Base-by-base conservation (phyloP, 352 stramenopile genomes). In the Pythium dissimile region DNA sequence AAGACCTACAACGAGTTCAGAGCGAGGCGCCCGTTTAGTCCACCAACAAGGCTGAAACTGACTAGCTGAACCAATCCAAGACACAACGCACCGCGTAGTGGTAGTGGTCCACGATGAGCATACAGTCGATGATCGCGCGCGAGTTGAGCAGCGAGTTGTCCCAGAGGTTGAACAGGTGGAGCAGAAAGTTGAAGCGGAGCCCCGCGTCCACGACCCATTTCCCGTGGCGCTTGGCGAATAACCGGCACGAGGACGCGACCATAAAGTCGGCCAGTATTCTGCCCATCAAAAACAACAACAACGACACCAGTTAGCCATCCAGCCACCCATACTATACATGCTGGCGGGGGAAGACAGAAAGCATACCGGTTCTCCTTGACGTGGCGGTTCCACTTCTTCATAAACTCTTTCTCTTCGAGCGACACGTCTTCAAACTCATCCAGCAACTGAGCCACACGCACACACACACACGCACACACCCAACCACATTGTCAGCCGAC, bases 321-420 rank as follows among this genome's bases (percentile, higher is more conserved):
- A n/a, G n/a, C n/a, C n/a, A n/a, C n/a, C n/a, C n/a, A n/a, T n/a
- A n/a, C n/a, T n/a, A n/a, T n/a, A n/a, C 38, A 28, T 3, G 11
- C 23, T n/a, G 3, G 34, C 3, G 34, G 21, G 35, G 32, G n/a
- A 54, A 34, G 11, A 26, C 5, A 9, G n/a, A 45, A 38, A 10
- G 69, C 59, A 37, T 53, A 92, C 81, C 72, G 82, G 55, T 87
- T 80, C 44, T 88, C 72, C 56, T 90, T 89, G 20, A 89, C 74
- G 48, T 92, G 83, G 42, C 84, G 84, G 64, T 95, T 95, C 86
- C 86, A 95, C 63, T 88, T 89, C 69, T 95, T 95, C 86, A 95
- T 95, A 52, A 95, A 91, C 48, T 91, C 82, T 48, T 94, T 94
- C 49, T 94, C 84, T 59, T 94, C 84, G 27, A 92, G 58, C 26